Evolutionary conservation across 148 eudicot genomes (phyloP).

Genomic region (Spergularia bocconei): DNA sequence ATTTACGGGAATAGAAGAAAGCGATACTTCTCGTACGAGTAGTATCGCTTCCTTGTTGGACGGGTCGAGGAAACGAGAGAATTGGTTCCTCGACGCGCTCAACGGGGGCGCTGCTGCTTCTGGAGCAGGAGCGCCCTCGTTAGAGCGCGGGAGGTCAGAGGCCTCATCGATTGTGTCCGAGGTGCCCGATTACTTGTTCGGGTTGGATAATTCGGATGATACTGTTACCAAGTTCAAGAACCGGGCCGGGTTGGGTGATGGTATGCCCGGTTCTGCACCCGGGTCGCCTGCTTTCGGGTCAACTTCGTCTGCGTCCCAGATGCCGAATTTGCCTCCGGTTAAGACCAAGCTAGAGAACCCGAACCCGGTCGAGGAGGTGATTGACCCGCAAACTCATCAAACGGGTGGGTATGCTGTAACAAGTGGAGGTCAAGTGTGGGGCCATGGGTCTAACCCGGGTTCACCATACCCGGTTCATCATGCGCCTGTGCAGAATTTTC

Average conservation of each 20-base stretch:
- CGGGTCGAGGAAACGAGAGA: conserved; percentile 80
- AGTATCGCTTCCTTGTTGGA: conserved; percentile 70
- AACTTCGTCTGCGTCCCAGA: conserved; percentile 37
- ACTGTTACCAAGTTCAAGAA: conserved; percentile 27
- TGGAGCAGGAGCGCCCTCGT: conserved; percentile 19
- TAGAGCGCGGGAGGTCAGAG: conserved; percentile 83
- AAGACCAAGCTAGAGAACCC: conserved; percentile 47
- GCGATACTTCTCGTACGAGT: conserved; percentile 26
- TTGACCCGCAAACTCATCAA: conserved; percentile 10
- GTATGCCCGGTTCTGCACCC: conserved; percentile 50
- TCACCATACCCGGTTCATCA: conserved; percentile 34
- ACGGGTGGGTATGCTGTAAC: conserved; percentile 30
- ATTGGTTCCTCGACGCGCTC: conserved; percentile 86
- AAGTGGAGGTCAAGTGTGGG: conserved; percentile 37
- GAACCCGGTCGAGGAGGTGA: conserved; percentile 17
- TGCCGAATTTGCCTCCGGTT: conserved; percentile 61
- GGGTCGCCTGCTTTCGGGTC: conserved; percentile 79
- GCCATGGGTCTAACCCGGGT: conserved; percentile 29
- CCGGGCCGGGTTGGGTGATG: conserved; percentile 38
- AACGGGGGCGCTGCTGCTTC: conserved; percentile 39
- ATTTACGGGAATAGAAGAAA: neutral
- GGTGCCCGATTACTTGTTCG: conserved; percentile 88
- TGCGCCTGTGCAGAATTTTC: conserved; percentile 38
- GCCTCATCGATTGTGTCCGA: conserved; percentile 77
- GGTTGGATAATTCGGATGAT: conserved; percentile 74